Base-by-base conservation (phyloP, 805 yeast species). In the Candida ipomoeae region DNA sequence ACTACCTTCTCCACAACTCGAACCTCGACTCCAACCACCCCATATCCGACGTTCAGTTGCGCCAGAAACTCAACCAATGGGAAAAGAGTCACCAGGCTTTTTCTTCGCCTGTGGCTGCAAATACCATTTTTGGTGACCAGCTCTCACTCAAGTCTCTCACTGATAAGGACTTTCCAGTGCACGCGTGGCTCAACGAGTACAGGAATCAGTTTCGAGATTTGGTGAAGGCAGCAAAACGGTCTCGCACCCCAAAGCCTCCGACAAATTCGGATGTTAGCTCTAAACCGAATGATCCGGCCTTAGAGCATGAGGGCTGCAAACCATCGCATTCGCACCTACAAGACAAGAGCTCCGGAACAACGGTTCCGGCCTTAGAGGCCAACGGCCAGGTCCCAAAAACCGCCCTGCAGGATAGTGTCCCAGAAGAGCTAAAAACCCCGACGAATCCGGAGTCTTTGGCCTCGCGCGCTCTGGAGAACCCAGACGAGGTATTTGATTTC, bases 21-120 rank as follows among this genome's bases (percentile, higher is more conserved):
- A 89, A 89, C 60, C 76, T 83, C 40, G 96, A 89, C 61, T 78
- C 90, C 5, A 69, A 78, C 34, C 74, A 72, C 31, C 96, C 96
- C 0, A 79, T 79, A 3, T 66, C 80, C 23, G 83, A 81, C 20
- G 67, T 71, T 36, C 78, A 79, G 5, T 64, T 91, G 44, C 71
- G 80, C 44, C 80, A 76, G 48, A 78, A 77, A 46, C 71, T 91
- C 36, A 63, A 68, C 20, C 81, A 82, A 58, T 87, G 95, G 95
- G 96, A 89, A 60, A 55, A 54, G 39, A 62, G 68, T 21, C 74
- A 67, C 60, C 74, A 56, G 68, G 67, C 67, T 35, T 64, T 70
- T 53, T 35, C 54, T 14, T 36, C 46, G 7, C 33, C 54, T 3
- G 36, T 37, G 14, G 47, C 52, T 10, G 44, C 48, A 29, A 57